phyloP scores from a whole-genome alignment of 139 green algal species.

The Chlamydomonas schloesseri region DNA sequence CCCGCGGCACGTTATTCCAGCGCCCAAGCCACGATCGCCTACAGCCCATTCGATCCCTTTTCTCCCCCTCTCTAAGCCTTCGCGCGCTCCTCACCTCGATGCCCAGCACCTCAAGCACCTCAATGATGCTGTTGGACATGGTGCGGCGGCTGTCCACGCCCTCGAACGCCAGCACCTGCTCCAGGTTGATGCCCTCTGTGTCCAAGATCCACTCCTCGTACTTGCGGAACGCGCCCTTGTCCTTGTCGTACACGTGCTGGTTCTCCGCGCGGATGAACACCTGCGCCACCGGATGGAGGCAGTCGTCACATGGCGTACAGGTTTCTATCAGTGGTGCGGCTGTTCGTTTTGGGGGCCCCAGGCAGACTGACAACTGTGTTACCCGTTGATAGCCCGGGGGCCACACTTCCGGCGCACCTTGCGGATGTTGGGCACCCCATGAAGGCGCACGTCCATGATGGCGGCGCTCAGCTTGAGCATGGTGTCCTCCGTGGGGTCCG shows the following conservation, averaged over 20 bases:
- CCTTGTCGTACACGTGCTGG: constrained; percentile 42
- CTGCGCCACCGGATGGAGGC: too few relatives aligned
- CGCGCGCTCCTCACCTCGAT: constrained; percentile 88
- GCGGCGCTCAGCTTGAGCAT: constrained; percentile 38
- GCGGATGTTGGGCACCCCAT: constrained; percentile 85
- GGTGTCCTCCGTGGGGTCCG: constrained; percentile 67
- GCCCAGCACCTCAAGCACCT: constrained; percentile 95
- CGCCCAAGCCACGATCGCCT: too few relatives aligned
- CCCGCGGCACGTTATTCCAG: too few relatives aligned
- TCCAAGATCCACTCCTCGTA: constrained; percentile 96
- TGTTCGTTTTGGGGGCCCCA: too few relatives aligned
- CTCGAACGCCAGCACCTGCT: constrained; percentile 91
- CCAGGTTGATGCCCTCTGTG: constrained; percentile 97
- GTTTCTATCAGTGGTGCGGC: too few relatives aligned
- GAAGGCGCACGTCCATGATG: constrained; percentile 67
- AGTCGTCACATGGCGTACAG: too few relatives aligned
- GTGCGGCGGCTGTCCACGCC: constrained; percentile 93
- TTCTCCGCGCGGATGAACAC: constrained; percentile 68
- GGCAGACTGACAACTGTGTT: too few relatives aligned
- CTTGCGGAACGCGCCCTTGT: constrained; percentile 31
- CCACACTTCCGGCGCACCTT: too few relatives aligned
- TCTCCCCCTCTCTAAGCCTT: too few relatives aligned
- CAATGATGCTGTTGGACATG: constrained; percentile 91
- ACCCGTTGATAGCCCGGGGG: too few relatives aligned
- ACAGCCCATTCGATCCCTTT: too few relatives aligned